Evolutionary conservation across 805 yeast species (phyloP).

Genomic region (Lachancea kluyveri): DNA sequence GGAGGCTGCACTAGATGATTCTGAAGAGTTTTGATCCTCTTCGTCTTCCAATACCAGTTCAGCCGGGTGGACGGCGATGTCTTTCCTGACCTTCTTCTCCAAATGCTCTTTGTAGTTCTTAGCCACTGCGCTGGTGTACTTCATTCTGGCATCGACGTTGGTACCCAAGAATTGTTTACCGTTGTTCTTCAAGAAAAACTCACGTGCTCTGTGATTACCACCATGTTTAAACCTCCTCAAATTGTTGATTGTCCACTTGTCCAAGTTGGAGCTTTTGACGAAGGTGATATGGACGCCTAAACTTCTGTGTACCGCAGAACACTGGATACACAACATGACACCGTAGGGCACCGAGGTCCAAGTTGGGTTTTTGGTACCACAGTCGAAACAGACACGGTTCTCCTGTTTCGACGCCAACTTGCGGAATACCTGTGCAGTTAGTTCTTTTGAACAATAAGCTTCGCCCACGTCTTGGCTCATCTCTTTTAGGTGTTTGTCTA

Average conservation of each 20-base stretch:
- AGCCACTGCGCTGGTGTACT: conserved; percentile 81
- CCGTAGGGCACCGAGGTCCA: conserved; percentile 99
- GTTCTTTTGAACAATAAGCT: conserved; percentile 55
- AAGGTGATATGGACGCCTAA: conserved; percentile 94
- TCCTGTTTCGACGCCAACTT: conserved; percentile 58
- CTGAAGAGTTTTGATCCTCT: conserved; percentile 17
- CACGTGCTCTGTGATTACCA: conserved; percentile 83
- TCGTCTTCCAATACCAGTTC: conserved; percentile 45
- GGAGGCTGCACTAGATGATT: conserved; percentile 25
- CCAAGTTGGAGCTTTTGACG: conserved; percentile 87
- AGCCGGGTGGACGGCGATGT: conserved; percentile 67
- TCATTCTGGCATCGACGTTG: conserved; percentile 59
- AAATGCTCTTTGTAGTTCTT: conserved; percentile 72
- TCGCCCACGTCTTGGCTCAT: conserved; percentile 29
- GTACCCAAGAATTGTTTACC: conserved; percentile 60
- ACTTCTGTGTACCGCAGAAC: conserved; percentile 93
- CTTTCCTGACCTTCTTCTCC: conserved; percentile 59
- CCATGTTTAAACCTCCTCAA: conserved; percentile 89
- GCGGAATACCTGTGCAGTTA: conserved; percentile 58
- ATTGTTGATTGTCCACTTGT: conserved; percentile 90
- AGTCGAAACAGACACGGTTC: conserved; percentile 87
- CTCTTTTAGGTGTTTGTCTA: no score
- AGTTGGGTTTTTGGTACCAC: conserved; percentile 89
- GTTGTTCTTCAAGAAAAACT: conserved; percentile 76
- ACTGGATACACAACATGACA: conserved; percentile 83